phyloP scores from a whole-genome alignment of 1,284 basidiomycete species.

The Moesziomyces parantarcticus region DNA sequence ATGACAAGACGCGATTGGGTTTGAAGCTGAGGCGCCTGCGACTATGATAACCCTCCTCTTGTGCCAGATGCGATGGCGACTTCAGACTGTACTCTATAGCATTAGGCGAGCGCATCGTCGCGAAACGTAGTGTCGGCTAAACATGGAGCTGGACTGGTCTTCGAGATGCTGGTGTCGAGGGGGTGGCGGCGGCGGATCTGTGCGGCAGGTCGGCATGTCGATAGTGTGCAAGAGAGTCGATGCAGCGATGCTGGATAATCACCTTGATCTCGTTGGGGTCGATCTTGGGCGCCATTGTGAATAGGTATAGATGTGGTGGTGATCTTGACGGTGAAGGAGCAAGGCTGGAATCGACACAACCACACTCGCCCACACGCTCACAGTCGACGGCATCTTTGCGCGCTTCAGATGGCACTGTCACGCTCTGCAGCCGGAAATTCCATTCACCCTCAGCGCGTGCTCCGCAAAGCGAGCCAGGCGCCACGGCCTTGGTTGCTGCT shows the following conservation, averaged over 20 bases:
- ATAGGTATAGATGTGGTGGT: constrained; percentile 41
- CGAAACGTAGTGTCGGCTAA: not conserved
- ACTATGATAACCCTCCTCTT: too few species aligned
- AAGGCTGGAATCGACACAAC: constrained; percentile 1
- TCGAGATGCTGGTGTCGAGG: not conserved
- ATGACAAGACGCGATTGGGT: too few species aligned
- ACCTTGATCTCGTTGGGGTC: constrained; percentile 91
- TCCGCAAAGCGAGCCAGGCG: too few species aligned
- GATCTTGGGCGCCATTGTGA: constrained; percentile 68
- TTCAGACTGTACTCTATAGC: too few species aligned
- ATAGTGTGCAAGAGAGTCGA: constrained; percentile 1
- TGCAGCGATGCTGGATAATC: constrained; percentile 17
- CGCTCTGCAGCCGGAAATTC: too few species aligned
- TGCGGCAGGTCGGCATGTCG: constrained; percentile 22
- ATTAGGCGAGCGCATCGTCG: not conserved
- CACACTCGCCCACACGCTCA: not conserved
- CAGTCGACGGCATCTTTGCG: not conserved
- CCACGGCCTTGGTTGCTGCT: too few species aligned
- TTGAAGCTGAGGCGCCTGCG: too few species aligned
- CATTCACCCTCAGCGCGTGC: too few species aligned
- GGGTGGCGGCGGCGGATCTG: constrained; percentile 11
- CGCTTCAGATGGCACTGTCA: too few species aligned
- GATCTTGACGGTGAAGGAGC: constrained; percentile 39
- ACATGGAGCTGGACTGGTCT: not conserved
- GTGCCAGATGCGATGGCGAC: too few species aligned